phyloP scores from a whole-genome alignment of 2,329 filamentous ascomycete species.

The Plenodomus lindquistii region DNA sequence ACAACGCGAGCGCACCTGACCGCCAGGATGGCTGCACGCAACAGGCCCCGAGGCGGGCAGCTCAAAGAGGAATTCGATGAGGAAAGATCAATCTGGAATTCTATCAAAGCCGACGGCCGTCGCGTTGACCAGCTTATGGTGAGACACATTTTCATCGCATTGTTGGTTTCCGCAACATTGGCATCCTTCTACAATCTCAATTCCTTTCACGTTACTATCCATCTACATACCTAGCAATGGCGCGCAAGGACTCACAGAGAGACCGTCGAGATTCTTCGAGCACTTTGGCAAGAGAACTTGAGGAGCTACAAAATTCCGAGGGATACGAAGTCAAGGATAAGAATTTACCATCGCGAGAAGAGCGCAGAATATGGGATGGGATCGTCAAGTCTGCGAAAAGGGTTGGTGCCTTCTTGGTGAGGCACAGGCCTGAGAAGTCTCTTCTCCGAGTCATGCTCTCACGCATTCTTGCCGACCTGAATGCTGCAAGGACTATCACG shows the following conservation, averaged over 20 bases:
- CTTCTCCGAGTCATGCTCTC: background rate
- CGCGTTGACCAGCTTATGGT: conserved; percentile 53
- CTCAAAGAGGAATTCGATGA: conserved; percentile 56
- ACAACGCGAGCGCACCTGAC: conserved; percentile 9
- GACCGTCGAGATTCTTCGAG: background rate
- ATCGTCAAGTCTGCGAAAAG: background rate
- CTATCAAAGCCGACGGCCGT: conserved; percentile 51
- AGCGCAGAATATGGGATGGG: background rate
- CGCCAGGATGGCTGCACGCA: conserved; percentile 51
- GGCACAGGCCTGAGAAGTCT: background rate
- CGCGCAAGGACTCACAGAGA: background rate
- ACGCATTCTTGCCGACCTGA: background rate
- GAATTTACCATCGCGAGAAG: background rate
- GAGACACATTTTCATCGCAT: background rate
- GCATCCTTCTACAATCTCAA: background rate
- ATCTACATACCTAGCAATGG: background rate
- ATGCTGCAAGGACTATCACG: background rate
- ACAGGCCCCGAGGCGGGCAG: conserved; percentile 47
- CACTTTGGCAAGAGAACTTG: background rate
- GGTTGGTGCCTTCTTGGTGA: background rate
- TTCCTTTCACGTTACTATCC: background rate
- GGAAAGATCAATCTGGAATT: conserved; percentile 54
- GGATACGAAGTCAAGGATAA: background rate
- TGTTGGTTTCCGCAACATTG: background rate
- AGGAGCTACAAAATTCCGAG: background rate